Conservation (phyloP, 1,139 yeast genomes). For the Scheffersomyces lignicola region DNA sequence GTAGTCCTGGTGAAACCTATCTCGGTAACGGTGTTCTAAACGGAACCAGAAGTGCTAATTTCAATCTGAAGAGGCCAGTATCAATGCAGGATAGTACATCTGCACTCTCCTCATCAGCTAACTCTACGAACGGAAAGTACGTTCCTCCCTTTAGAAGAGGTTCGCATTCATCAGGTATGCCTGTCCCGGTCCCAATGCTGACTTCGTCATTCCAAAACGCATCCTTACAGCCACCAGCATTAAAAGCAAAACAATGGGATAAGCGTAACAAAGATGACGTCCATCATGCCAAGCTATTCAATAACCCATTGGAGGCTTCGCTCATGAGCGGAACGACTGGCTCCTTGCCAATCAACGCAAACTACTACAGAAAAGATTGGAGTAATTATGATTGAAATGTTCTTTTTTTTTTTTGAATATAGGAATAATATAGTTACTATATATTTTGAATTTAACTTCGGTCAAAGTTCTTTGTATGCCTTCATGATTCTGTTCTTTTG, state of each 20-base stretch:
- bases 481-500: too few species aligned
- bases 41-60: background rate
- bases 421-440: background rate
- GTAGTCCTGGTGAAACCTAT: background rate
- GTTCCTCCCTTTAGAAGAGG: slow-evolving; percentile 71
- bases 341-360: slow-evolving; percentile 25
- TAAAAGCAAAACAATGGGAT: background rate
- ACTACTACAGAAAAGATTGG: slow-evolving; percentile 34
- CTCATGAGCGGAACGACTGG: slow-evolving; percentile 14
- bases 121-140: slow-evolving; percentile 54
- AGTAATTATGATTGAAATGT: slow-evolving; percentile 29
- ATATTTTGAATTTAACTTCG: background rate
- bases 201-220: background rate
- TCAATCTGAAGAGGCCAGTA: background rate
- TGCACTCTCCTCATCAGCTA: slow-evolving; percentile 18
- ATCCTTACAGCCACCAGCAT: background rate
- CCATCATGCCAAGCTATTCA: background rate
- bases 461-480: too few species aligned
- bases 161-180: slow-evolving; percentile 23
- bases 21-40: too few species aligned
- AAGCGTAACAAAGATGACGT: slow-evolving; percentile 1
- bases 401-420: background rate
- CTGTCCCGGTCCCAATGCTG: too few species aligned
- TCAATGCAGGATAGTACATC: slow-evolving; percentile 2
- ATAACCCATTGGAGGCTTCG: background rate